A percentile compares a stretch with the other conserved stretches of the same genome.
These are phyloP conservation scores for Cordyceps sp. DNA, from an alignment of 2,329 filamentous ascomycete species.

Conservation along the genomic window DNA sequence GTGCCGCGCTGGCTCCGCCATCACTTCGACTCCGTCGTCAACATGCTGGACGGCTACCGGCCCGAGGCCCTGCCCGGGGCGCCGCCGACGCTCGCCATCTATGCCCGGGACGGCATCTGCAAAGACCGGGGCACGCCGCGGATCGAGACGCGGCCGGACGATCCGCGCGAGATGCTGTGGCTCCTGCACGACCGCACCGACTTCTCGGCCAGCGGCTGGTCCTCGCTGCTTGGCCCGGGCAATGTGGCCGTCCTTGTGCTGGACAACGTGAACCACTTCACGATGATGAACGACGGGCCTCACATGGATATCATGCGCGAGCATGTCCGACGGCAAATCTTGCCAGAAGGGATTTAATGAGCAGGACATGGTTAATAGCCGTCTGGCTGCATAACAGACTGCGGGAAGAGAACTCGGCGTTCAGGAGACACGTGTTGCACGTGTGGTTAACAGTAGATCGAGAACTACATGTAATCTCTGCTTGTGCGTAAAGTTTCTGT, in stretches of 20 bases:
- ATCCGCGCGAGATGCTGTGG: conserved; percentile 50
- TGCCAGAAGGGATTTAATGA: neutral
- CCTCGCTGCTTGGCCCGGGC: conserved; percentile 20
- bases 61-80: conserved; percentile 39
- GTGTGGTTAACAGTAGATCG: too few relatives aligned
- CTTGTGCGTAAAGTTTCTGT: too few relatives aligned
- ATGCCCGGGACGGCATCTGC: conserved; percentile 60
- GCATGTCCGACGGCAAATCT: neutral
- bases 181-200: conserved; percentile 57
- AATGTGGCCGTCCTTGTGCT: conserved; percentile 56
- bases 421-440: too few relatives aligned
- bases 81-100: conserved; percentile 48
- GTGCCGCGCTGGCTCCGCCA: conserved; percentile 53
- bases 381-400: too few relatives aligned
- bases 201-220: conserved; percentile 26
- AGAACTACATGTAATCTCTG: too few relatives aligned
- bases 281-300: conserved; percentile 40
- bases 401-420: too few relatives aligned
- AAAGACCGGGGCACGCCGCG: conserved; percentile 33
- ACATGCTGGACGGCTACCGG: conserved; percentile 52
- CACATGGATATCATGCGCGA: conserved; percentile 1
- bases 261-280: conserved; percentile 56
- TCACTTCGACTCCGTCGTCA: conserved; percentile 55
- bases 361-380: neutral
- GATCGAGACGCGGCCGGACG: conserved; percentile 21